A percentile compares a stretch with the other conserved stretches of the same genome.
Evolutionary conservation across 2,329 filamentous ascomycete genomes (phyloP).

Genomic region (Neofusicoccum sp.): DNA sequence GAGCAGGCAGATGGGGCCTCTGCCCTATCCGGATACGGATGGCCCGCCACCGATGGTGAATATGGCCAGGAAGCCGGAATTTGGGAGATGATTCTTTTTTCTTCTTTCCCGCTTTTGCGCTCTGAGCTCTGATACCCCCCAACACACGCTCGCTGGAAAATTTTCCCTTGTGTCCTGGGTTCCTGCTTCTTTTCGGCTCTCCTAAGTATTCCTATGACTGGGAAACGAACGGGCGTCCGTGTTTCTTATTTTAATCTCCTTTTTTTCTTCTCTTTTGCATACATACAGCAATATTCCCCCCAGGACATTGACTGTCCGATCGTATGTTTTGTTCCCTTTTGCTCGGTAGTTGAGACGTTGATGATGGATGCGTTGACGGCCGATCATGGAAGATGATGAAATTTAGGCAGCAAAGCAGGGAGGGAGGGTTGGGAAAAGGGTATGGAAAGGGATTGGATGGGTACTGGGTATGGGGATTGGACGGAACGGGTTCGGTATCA

Average conservation of each 20-base stretch:
- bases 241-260: neutral
- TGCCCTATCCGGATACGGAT: conserved; percentile 80
- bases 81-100: conserved; percentile 34
- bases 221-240: neutral
- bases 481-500: neutral
- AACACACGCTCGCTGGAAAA: neutral
- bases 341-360: neutral
- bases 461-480: neutral
- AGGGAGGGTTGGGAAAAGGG: neutral
- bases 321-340: neutral
- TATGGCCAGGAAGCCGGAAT: conserved; percentile 80
- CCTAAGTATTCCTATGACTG: neutral
- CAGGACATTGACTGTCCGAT: neutral
- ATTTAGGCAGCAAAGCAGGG: neutral
- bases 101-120: neutral
- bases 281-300: neutral
- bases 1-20: conserved; percentile 25
- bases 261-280: neutral
- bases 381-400: neutral
- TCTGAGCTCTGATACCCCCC: neutral
- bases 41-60: conserved; percentile 82
- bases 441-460: neutral
- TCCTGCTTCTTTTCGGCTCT: neutral
- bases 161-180: neutral
- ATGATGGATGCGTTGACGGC: neutral